A percentile compares a stretch with the other conserved stretches of the same genome.
These are phyloP conservation scores for Gnomoniopsis sp. DNA, from an alignment of 2,329 filamentous ascomycete species.

Conservation along the genomic window DNA sequence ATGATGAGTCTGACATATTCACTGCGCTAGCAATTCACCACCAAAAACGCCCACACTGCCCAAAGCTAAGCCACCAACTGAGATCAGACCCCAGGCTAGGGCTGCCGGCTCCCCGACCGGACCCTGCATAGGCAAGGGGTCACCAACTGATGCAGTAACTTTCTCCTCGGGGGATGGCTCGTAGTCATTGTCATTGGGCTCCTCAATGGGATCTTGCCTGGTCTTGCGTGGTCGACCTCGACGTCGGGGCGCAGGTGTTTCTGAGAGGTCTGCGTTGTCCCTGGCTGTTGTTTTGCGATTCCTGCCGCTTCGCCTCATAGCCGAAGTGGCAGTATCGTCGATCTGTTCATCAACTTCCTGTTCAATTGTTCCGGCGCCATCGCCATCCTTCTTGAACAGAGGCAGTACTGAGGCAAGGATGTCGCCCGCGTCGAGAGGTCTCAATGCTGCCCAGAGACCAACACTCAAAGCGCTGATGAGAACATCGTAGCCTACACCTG, in stretches of 20 bases:
- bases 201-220: constrained; percentile 23
- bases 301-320: constrained; percentile 9
- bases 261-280: constrained; percentile 8
- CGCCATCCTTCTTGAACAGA: constrained; percentile 21
- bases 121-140: constrained; percentile 36
- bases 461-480: constrained; percentile 51
- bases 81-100: constrained; percentile 43
- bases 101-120: constrained; percentile 45
- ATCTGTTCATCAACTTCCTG: constrained; percentile 3
- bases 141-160: constrained; percentile 33
- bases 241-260: constrained; percentile 17
- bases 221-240: constrained; percentile 26
- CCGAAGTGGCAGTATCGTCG: not conserved
- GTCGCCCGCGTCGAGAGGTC: constrained; percentile 46
- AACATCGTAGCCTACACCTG: constrained; percentile 56
- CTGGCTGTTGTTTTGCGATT: constrained; percentile 8
- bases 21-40: constrained; percentile 41
- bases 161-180: constrained; percentile 32
- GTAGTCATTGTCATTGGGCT: constrained; percentile 33
- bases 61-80: constrained; percentile 40
- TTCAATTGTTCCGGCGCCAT: not conserved
- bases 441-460: constrained; percentile 55
- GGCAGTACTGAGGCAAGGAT: constrained; percentile 41
- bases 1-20: constrained; percentile 9
- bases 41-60: constrained; percentile 45